These are phyloP conservation scores for Metschnikowia cerradonensis DNA, from an alignment of 805 yeast species.

Conservation along the genomic window DNA sequence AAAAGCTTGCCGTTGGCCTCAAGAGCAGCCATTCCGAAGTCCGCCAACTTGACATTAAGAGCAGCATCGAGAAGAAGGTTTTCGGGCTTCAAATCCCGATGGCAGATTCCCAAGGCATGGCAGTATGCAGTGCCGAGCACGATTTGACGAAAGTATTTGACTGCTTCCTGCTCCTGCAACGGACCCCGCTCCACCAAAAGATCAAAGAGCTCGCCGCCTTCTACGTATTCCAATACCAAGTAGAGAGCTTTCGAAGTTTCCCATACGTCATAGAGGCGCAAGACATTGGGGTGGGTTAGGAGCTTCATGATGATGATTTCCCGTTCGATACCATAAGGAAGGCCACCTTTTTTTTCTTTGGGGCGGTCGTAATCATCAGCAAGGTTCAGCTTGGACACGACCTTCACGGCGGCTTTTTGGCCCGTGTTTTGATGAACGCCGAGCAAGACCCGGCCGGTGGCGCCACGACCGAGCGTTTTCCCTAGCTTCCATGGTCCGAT, in stretches of 20 bases:
- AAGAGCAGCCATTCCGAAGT: slow-evolving; percentile 87
- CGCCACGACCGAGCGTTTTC: slow-evolving; percentile 74
- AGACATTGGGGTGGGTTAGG: slow-evolving; percentile 87
- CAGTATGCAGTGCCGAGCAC: slow-evolving; percentile 76
- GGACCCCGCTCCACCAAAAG: slow-evolving; percentile 68
- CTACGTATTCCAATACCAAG: slow-evolving; percentile 75
- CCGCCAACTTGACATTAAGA: slow-evolving; percentile 72
- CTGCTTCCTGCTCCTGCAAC: slow-evolving; percentile 67
- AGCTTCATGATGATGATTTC: slow-evolving; percentile 97
- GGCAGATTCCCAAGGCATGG: slow-evolving; percentile 76
- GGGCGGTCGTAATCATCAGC: slow-evolving; percentile 32
- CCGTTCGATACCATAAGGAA: slow-evolving; percentile 94
- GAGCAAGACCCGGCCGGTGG: slow-evolving; percentile 74
- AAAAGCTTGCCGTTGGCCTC: slow-evolving; percentile 66
- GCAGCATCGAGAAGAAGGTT: slow-evolving; percentile 65
- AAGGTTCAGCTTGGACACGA: slow-evolving; percentile 63
- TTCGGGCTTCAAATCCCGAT: slow-evolving; percentile 80
- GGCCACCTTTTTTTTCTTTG: slow-evolving; percentile 36
- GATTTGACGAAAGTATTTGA: slow-evolving; percentile 72
- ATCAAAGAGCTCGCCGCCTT: slow-evolving; percentile 85
- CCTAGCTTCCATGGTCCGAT: slow-evolving; percentile 86
- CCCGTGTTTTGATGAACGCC: slow-evolving; percentile 70
- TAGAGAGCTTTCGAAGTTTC: slow-evolving; percentile 89
- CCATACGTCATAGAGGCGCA: slow-evolving; percentile 96
- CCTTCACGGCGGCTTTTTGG: slow-evolving; percentile 78